These are phyloP conservation scores for Celoporthe dispersa DNA, from an alignment of 2,329 filamentous ascomycete genomes.

Conservation along the genomic window DNA sequence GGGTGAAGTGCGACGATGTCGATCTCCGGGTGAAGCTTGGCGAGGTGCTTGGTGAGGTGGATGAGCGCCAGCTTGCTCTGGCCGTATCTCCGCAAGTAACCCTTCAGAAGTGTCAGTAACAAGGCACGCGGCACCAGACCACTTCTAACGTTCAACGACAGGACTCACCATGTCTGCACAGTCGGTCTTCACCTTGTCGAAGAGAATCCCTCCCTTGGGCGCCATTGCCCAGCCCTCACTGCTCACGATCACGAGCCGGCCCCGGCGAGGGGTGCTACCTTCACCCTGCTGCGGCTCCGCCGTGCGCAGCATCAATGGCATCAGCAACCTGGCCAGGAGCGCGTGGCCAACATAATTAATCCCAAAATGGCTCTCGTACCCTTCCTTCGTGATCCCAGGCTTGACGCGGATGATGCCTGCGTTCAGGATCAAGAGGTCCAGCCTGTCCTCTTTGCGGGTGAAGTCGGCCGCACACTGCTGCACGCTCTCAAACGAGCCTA, in stretches of 20 bases:
- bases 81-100: conserved; percentile 46
- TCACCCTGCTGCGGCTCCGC: conserved; percentile 19
- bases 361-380: conserved; percentile 50
- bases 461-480: conserved; percentile 15
- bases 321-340: conserved; percentile 41
- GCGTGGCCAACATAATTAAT: conserved; percentile 51
- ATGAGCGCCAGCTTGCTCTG: conserved; percentile 55
- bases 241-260: conserved; percentile 33
- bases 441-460: background rate
- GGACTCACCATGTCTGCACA: conserved; percentile 23
- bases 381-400: conserved; percentile 41
- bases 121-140: too few relatives aligned
- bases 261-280: background rate
- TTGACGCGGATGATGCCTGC: conserved; percentile 21
- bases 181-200: conserved; percentile 37
- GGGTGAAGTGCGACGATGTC: conserved; percentile 45
- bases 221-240: conserved; percentile 35
- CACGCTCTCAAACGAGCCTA: conserved; percentile 19
- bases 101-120: conserved; percentile 22
- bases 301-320: conserved; percentile 40
- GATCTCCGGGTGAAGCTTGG: conserved; percentile 43
- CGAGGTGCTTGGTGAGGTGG: conserved; percentile 46
- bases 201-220: conserved; percentile 38
- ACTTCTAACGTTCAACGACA: too few relatives aligned
- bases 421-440: conserved; percentile 20